Evolutionary conservation across 139 green algal genomes (phyloP), one percentile per base, ranked within the genome.

Genomic region (Raphidocelis subcapitata): DNA sequence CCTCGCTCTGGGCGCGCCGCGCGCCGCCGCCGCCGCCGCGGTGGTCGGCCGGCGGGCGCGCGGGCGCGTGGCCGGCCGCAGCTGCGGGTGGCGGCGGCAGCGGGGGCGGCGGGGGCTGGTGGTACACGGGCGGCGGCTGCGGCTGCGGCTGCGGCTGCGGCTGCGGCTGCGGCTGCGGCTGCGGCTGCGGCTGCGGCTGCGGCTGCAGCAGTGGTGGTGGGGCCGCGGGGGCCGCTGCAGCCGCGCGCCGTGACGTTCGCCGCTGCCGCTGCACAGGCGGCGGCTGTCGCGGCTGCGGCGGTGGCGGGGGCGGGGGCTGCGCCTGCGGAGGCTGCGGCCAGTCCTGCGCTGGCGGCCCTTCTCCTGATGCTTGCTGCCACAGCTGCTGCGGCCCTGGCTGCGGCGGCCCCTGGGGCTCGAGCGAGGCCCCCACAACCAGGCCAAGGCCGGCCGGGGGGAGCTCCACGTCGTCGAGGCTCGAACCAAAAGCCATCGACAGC

Each of bases 381-480:
- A 65, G 51, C 67, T 36, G 35, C 29, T 51, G 31, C 51, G 35
- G 49, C 67, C 37, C n/a, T 33, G 63, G 21, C 52, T 71, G 24
- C 3, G 8, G 12, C 8, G 31, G 26, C 23, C 26, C 28, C 24
- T 71, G 65, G 44, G 8, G 18, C 41, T 44, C 51, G 57, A 15
- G 16, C 16, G 12, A 20, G 57, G 16, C 46, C 20, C 57, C 57
- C 57, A 64, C 14, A n/a, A 64, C 14, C 24, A 29, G 24, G 20
- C 23, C 26, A 15, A 32, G 12, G 14, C 18, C 49, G 18, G 49
- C 49, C 49, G 20, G 49, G 49, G 49, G 18, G 20, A 57, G 18
- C 49, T n/a, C n/a, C n/a, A n/a, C n/a, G 49, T 57, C 20, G 20
- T 57, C 49, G 49, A 57, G 20, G 49, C 18, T n/a, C 18, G 18